Conservation (phyloP, 1,139 yeast species). For the Casaregolazyma suthepensis region DNA sequence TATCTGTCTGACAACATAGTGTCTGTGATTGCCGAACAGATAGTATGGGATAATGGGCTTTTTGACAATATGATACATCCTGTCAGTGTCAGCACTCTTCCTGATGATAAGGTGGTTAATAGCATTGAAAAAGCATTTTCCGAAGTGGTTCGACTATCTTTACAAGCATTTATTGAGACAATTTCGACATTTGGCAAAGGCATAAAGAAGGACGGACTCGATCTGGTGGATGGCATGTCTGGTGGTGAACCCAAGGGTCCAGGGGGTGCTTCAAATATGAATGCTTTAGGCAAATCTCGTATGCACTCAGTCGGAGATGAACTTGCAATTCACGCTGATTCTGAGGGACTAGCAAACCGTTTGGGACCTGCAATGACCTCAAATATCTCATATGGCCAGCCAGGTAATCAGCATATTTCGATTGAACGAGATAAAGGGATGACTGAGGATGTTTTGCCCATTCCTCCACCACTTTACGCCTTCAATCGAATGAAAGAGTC, state of each 20-base stretch:
- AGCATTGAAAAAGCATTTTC: slow-evolving; percentile 17
- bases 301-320: not conserved
- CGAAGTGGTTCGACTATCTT: slow-evolving; percentile 14
- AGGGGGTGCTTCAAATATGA: not conserved
- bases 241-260: not conserved
- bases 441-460: slow-evolving; percentile 16
- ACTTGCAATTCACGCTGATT: not conserved
- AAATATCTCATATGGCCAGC: not conserved
- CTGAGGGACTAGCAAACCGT: not conserved
- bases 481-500: slow-evolving; percentile 26
- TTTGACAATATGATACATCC: slow-evolving; percentile 13
- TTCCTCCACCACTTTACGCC: slow-evolving; percentile 27
- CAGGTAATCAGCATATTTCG: not conserved
- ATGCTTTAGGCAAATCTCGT: not conserved
- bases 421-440: not conserved
- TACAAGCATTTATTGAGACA: slow-evolving; percentile 18
- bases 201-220: not conserved
- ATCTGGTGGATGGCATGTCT: not conserved
- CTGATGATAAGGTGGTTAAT: slow-evolving; percentile 17
- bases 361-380: not conserved
- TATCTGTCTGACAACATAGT: not conserved
- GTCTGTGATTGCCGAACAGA: slow-evolving; percentile 28
- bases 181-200: not conserved
- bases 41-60: slow-evolving; percentile 40
- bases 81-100: slow-evolving; percentile 8